A percentile compares a stretch with the other conserved stretches of the same genome.
phyloP scores from a whole-genome alignment of 2,329 filamentous ascomycete species.

The Neopestalotiopsis sp. region DNA sequence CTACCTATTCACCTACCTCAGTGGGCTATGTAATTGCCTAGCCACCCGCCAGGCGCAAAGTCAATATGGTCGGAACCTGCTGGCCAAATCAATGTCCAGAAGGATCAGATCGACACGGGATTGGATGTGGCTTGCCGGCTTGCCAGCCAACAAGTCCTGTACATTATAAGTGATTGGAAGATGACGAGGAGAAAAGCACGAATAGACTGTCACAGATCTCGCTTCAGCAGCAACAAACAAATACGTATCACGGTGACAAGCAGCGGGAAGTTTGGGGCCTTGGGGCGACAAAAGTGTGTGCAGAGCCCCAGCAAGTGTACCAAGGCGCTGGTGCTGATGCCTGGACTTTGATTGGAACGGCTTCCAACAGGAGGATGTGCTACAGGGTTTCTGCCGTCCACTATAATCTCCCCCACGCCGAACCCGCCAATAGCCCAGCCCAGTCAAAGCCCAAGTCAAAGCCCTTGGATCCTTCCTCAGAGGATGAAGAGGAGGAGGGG shows the following conservation, averaged over 20 bases:
- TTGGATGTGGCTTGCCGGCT: not conserved
- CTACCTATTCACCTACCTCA: too few relatives aligned
- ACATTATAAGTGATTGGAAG: not conserved
- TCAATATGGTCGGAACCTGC: not conserved
- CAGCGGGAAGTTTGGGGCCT: not conserved
- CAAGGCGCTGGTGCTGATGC: slow-evolving; percentile 7
- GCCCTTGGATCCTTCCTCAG: too few relatives aligned
- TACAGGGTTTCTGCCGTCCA: slow-evolving; percentile 5
- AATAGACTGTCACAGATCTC: not conserved
- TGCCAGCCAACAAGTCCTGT: not conserved
- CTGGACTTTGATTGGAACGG: slow-evolving; percentile 7
- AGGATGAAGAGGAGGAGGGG: too few relatives aligned
- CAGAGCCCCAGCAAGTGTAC: not conserved
- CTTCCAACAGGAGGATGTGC: slow-evolving; percentile 5
- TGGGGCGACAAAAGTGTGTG: not conserved
- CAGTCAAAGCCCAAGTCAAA: too few relatives aligned
- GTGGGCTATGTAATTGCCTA: too few relatives aligned
- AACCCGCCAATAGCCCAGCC: not conserved
- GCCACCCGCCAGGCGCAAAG: too few relatives aligned
- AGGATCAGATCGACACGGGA: not conserved
- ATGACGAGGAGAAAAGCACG: not conserved
- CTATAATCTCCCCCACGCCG: slow-evolving; percentile 14
- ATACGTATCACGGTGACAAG: not conserved
- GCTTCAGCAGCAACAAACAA: not conserved
- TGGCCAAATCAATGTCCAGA: not conserved